Percentiles rank a stretch among this genome's conserved stretches.
phyloP scores from a whole-genome alignment of 1,139 yeast genomes.

The Hyphopichia pseudoburtonii region DNA sequence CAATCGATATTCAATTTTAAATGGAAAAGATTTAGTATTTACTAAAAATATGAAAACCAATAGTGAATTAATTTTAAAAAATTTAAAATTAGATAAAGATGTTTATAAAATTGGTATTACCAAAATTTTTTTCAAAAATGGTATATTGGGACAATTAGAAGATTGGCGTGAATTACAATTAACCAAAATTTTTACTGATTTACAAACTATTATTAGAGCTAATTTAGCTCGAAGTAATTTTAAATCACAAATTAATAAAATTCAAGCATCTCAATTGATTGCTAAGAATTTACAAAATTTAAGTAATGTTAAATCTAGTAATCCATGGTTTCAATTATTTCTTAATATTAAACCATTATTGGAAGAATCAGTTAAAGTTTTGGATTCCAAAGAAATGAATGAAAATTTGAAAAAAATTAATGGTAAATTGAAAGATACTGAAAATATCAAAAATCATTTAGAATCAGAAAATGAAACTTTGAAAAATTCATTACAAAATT shows the following conservation, averaged over 20 bases:
- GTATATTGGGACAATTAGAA: conserved; percentile 86
- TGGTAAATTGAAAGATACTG: conserved; percentile 40
- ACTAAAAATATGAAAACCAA: conserved; percentile 59
- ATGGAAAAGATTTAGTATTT: conserved; percentile 39
- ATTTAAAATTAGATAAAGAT: conserved; percentile 60
- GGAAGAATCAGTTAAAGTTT: conserved; percentile 61
- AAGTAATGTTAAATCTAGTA: conserved; percentile 46
- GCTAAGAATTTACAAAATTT: conserved; percentile 61
- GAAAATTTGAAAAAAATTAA: conserved; percentile 43
- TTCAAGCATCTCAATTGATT: conserved; percentile 72
- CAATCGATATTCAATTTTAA: conserved; percentile 68
- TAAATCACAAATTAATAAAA: conserved; percentile 50
- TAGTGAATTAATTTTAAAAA: conserved; percentile 65
- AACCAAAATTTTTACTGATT: conserved; percentile 51
- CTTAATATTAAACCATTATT: conserved; percentile 75
- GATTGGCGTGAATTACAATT: conserved; percentile 70
- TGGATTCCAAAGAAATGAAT: conserved; percentile 55
- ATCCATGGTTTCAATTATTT: conserved; percentile 82
- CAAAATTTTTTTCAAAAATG: conserved; percentile 91
- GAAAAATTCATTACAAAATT: conserved; percentile 45
- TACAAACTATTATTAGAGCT: conserved; percentile 75
- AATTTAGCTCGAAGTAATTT: conserved; percentile 54
- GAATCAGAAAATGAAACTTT: conserved; percentile 50
- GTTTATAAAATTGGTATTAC: conserved; percentile 79
- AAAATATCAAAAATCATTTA: conserved; percentile 41